Percentiles rank a stretch among this genome's conserved stretches.
Conservation (phyloP, 148 eudicot genomes). For the Tetragonia tetragonoides region DNA sequence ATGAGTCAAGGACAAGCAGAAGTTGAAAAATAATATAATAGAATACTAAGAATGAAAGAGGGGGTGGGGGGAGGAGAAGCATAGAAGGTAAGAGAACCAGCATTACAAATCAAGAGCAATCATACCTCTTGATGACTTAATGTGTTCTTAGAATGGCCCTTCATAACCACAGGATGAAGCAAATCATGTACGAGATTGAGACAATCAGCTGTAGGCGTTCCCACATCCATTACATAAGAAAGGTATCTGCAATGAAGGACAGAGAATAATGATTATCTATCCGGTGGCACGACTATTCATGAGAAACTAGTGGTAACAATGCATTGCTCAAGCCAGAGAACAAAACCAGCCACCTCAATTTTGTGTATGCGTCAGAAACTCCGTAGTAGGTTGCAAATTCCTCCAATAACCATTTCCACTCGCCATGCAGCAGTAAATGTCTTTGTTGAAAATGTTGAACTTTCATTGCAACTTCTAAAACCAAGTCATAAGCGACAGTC, state of each 20-base stretch:
- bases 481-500: slow-evolving; percentile 91
- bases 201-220: slow-evolving; percentile 97
- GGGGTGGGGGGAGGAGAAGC: not conserved
- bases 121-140: slow-evolving; percentile 96
- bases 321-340: not conserved
- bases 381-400: slow-evolving; percentile 93
- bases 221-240: slow-evolving; percentile 95
- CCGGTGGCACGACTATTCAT: not conserved
- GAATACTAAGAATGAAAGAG: not conserved
- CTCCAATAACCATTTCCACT: slow-evolving; percentile 87
- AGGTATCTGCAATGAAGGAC: slow-evolving; percentile 59
- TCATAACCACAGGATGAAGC: slow-evolving; percentile 74
- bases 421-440: slow-evolving; percentile 67
- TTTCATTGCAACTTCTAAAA: slow-evolving; percentile 92
- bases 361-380: slow-evolving; percentile 90
- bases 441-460: slow-evolving; percentile 88
- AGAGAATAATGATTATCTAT: not conserved
- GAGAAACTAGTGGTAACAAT: not conserved
- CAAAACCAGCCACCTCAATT: slow-evolving; percentile 51
- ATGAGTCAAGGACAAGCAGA: not conserved
- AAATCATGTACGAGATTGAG: slow-evolving; percentile 72
- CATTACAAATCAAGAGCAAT: slow-evolving; percentile 6
- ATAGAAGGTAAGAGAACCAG: not conserved
- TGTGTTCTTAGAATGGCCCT: slow-evolving; percentile 55
- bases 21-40: not conserved